Evolutionary conservation across 192 early-diverging fungal genomes (phyloP).

Genomic region (Coemansia sp.): DNA sequence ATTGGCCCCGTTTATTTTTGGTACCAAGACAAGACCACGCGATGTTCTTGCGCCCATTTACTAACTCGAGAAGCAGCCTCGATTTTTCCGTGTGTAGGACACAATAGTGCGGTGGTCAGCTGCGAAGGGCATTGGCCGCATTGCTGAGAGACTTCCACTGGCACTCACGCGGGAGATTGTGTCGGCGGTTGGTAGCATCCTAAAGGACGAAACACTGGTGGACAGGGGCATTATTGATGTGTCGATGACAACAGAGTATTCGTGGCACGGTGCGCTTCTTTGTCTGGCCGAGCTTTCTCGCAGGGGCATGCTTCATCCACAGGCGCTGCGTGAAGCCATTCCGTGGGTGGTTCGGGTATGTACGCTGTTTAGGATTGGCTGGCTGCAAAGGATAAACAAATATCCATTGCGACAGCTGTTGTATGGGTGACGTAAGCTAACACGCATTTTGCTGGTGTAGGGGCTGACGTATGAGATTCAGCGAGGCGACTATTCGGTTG

Average conservation of each 20-base stretch:
- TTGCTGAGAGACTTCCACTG: conserved; percentile 75
- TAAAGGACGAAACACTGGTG: conserved; percentile 75
- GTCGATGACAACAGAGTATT: conserved; percentile 76
- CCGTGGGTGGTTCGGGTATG: conserved; percentile 74
- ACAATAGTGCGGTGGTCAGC: conserved; percentile 98
- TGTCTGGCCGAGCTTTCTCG: conserved; percentile 90
- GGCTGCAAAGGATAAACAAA: neutral
- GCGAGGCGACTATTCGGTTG: conserved; percentile 87
- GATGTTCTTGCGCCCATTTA: neutral
- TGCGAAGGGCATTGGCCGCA: conserved; percentile 93
- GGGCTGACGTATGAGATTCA: conserved; percentile 89
- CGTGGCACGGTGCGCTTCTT: conserved; percentile 94
- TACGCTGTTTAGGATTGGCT: conserved; percentile 1
- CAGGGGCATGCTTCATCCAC: conserved; percentile 77
- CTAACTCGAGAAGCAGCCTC: neutral
- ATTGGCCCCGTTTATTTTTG: neutral
- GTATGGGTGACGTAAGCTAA: conserved; percentile 1
- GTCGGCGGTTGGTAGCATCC: conserved; percentile 69
- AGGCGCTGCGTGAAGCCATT: conserved; percentile 64
- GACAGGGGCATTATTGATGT: conserved; percentile 60
- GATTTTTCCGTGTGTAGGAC: conserved; percentile 30
- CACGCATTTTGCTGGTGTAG: conserved; percentile 20
- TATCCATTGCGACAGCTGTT: neutral
- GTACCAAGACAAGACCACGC: neutral
- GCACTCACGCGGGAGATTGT: conserved; percentile 84